These are phyloP conservation scores for Diutina neorugosa DNA, from an alignment of 1,139 yeast genomes.

Conservation along the genomic window DNA sequence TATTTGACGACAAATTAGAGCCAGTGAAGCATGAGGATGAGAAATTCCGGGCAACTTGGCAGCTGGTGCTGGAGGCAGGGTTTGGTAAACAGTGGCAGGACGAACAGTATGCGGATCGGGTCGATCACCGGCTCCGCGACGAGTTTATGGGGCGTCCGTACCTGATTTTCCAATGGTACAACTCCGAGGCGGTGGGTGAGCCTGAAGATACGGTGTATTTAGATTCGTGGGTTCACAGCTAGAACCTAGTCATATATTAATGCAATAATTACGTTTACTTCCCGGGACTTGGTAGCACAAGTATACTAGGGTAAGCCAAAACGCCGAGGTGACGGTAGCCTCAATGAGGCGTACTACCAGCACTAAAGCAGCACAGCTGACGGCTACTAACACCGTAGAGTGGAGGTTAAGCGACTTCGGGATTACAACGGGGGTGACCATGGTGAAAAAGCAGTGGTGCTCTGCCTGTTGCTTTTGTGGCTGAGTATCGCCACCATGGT, in stretches of 20 bases:
- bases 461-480: background rate
- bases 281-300: background rate
- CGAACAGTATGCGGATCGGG: conserved; percentile 9
- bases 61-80: conserved; percentile 49
- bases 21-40: conserved; percentile 34
- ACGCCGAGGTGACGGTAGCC: background rate
- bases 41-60: conserved; percentile 48
- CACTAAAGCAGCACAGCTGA: background rate
- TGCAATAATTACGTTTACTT: background rate
- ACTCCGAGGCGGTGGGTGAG: conserved; percentile 11
- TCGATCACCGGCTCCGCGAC: conserved; percentile 6
- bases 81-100: conserved; percentile 29
- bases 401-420: background rate
- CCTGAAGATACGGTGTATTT: conserved; percentile 26
- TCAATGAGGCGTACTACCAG: background rate
- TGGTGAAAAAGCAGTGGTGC: background rate
- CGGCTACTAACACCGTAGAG: background rate
- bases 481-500: background rate
- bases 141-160: background rate
- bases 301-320: background rate
- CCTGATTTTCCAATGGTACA: conserved; percentile 1
- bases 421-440: background rate
- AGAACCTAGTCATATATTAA: background rate
- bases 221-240: conserved; percentile 28
- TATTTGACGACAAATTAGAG: conserved; percentile 80